These are phyloP conservation scores for Polyplosphaeria fusca DNA, from an alignment of 495 filamentous ascomycete genomes.

Conservation along the genomic window DNA sequence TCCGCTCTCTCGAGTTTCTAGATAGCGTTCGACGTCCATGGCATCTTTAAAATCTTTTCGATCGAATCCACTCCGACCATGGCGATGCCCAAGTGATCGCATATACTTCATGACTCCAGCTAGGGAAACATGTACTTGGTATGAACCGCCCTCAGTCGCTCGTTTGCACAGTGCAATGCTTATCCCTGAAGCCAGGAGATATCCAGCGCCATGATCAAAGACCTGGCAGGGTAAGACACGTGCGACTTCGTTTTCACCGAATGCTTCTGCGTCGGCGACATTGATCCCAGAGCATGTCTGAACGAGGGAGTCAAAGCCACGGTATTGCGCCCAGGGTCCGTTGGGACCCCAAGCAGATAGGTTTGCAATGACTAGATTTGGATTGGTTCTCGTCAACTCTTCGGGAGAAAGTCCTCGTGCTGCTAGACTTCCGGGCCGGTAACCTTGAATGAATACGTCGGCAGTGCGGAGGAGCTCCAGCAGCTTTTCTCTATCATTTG, in stretches of 20 bases:
- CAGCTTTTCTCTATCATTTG: conserved; percentile 27
- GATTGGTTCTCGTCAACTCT: conserved; percentile 22
- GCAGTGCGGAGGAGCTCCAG: conserved; percentile 27
- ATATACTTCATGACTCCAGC: conserved; percentile 38
- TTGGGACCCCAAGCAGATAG: conserved; percentile 31
- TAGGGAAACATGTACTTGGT: conserved; percentile 38
- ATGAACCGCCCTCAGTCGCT: conserved; percentile 26
- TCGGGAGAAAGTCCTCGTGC: conserved; percentile 25
- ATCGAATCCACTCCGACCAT: conserved; percentile 18
- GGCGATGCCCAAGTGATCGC: conserved; percentile 31
- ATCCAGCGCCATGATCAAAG: conserved; percentile 35
- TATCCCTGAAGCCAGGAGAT: conserved; percentile 35
- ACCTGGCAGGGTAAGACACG: conserved; percentile 36
- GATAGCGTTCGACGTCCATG: conserved; percentile 22
- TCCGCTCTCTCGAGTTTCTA: conserved; percentile 28
- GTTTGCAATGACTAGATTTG: conserved; percentile 31
- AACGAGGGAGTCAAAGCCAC: conserved; percentile 38
- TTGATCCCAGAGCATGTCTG: conserved; percentile 39
- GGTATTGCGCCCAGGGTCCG: conserved; percentile 34
- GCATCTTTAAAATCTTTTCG: conserved; percentile 4
- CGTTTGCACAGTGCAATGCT: conserved; percentile 32
- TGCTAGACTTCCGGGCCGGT: conserved; percentile 35
- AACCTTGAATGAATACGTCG: conserved; percentile 40
- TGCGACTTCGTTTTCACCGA: conserved; percentile 18
- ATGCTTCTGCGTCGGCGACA: conserved; percentile 35